Evolutionary conservation across 164 flowering plant genomes (phyloP).

Genomic region (Cinnamomum chago): DNA sequence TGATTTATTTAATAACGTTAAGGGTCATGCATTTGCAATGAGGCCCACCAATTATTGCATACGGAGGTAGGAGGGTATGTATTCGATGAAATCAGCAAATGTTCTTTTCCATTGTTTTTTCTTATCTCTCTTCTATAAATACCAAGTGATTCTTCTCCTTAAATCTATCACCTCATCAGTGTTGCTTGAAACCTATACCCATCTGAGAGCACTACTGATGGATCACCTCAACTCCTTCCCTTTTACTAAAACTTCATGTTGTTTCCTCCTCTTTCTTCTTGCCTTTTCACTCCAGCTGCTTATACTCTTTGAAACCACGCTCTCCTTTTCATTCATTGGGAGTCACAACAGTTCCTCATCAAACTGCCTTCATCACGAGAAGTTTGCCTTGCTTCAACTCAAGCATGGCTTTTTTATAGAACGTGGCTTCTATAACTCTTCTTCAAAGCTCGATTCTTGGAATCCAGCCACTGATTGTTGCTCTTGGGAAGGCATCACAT

Average conservation of each 20-base stretch:
- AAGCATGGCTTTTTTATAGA: background rate
- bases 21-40: too few species aligned
- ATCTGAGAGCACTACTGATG: too few species aligned
- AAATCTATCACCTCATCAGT: too few species aligned
- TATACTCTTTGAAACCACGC: too few species aligned
- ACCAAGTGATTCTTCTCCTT: too few species aligned
- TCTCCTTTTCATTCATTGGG: background rate
- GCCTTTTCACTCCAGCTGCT: background rate
- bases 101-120: too few species aligned
- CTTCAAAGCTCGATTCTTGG: slow-evolving; percentile 31
- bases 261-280: background rate
- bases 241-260: background rate
- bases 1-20: too few species aligned
- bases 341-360: background rate
- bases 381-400: slow-evolving; percentile 9
- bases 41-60: too few species aligned
- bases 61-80: too few species aligned
- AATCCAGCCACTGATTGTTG: slow-evolving; percentile 26
- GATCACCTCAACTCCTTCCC: background rate
- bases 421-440: background rate
- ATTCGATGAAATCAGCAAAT: too few species aligned
- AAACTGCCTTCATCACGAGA: slow-evolving; percentile 34
- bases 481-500: slow-evolving; percentile 33
- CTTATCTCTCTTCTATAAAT: too few species aligned
- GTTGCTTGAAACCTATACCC: too few species aligned